Evolutionary conservation across 202 grass and related monocot genomes (phyloP).

Genomic region (Cymbopogon flexuosus): DNA sequence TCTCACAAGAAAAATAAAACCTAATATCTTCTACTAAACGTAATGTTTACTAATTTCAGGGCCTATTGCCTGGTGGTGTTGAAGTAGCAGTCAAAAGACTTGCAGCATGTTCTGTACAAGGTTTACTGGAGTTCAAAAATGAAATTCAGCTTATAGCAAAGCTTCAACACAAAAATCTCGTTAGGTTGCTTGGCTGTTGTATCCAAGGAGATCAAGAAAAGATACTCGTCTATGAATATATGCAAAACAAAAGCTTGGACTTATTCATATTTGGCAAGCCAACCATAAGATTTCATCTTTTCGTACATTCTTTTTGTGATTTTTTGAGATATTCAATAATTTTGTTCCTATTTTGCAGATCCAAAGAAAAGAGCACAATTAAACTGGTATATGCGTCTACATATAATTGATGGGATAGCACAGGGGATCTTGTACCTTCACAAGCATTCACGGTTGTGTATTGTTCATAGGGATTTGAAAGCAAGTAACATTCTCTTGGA

Average conservation of each 20-base stretch:
- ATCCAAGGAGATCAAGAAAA: conserved; percentile 42
- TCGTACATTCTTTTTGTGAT: background rate
- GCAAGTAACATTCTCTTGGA: conserved; percentile 69
- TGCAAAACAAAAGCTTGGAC: conserved; percentile 55
- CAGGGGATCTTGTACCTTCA: conserved; percentile 62
- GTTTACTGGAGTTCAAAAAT: conserved; percentile 44
- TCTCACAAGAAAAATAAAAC: background rate
- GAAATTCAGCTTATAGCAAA: conserved; percentile 53
- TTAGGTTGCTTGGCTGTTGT: conserved; percentile 36
- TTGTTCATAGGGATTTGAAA: conserved; percentile 56
- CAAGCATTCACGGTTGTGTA: conserved; percentile 46
- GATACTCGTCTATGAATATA: conserved; percentile 49
- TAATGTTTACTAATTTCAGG: conserved; percentile 30
- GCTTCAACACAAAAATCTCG: conserved; percentile 44
- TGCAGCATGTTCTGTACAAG: conserved; percentile 38
- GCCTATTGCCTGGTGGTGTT: conserved; percentile 34
- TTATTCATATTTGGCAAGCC: conserved; percentile 39
- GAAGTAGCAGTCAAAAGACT: conserved; percentile 53
- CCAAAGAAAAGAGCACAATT: conserved; percentile 8
- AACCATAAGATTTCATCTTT: background rate
- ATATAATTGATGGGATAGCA: conserved; percentile 60
- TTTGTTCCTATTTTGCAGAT: conserved; percentile 27
- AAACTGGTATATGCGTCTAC: conserved; percentile 43
- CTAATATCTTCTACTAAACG: background rate
- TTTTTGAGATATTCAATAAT: background rate